Percentiles rank a stretch among this genome's conserved stretches.
Evolutionary conservation across 2,329 filamentous ascomycete species (phyloP).

Genomic region (Pseudogymnoascus sp.): DNA sequence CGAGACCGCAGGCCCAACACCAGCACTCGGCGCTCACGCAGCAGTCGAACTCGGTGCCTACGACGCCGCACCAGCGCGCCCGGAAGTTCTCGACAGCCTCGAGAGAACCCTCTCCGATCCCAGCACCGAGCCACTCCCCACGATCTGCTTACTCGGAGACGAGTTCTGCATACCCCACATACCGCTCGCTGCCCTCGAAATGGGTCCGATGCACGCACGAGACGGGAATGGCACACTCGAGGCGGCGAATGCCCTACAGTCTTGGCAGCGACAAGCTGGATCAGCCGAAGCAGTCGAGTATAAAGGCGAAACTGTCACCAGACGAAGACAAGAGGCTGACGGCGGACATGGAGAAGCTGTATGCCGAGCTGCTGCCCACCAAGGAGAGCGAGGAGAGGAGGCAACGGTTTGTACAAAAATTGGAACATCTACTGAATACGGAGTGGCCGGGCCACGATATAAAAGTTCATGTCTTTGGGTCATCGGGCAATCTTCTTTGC

Average conservation of each 20-base stretch:
- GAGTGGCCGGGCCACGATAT: slow-evolving; percentile 91
- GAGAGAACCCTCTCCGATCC: slow-evolving; percentile 70
- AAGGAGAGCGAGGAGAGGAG: slow-evolving; percentile 69
- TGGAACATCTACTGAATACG: slow-evolving; percentile 79
- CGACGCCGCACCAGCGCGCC: slow-evolving; percentile 83
- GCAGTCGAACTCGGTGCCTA: slow-evolving; percentile 84
- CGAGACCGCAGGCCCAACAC: slow-evolving; percentile 31
- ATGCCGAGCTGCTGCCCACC: slow-evolving; percentile 76
- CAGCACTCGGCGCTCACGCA: slow-evolving; percentile 44
- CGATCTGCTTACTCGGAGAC: slow-evolving; percentile 86
- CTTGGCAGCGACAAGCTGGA: slow-evolving; percentile 74
- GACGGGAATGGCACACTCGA: slow-evolving; percentile 70
- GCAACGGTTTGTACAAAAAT: slow-evolving; percentile 69
- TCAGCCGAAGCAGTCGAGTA: slow-evolving; percentile 60
- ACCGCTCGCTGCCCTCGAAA: slow-evolving; percentile 54
- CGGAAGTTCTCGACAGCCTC: slow-evolving; percentile 75
- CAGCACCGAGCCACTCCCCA: slow-evolving; percentile 71
- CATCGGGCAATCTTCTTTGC: slow-evolving; percentile 88
- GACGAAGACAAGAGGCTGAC: slow-evolving; percentile 69
- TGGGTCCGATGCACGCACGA: slow-evolving; percentile 74
- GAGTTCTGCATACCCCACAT: slow-evolving; percentile 61
- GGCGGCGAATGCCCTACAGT: slow-evolving; percentile 85
- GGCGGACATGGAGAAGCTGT: slow-evolving; percentile 77
- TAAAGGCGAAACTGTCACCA: slow-evolving; percentile 61
- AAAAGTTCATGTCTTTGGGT: slow-evolving; percentile 91